Evolutionary conservation across 257 asterid genomes (phyloP).

Genomic region (Solanum habrochaites): DNA sequence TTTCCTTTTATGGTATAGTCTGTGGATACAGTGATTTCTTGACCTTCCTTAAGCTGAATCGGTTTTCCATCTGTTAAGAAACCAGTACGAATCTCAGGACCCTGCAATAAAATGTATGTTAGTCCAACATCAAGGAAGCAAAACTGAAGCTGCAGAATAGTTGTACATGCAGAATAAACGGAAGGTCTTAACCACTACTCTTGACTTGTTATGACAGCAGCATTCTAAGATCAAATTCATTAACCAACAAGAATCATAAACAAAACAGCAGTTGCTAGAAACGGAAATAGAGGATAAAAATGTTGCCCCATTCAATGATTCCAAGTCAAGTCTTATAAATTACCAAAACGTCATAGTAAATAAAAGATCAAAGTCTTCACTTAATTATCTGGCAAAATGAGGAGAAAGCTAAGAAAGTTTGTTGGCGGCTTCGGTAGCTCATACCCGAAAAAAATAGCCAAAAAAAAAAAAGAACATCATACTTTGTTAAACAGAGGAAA

Average conservation of each 20-base stretch:
- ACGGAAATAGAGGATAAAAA: not conserved
- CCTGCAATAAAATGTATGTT: slow-evolving; percentile 24
- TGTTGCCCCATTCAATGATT: not conserved
- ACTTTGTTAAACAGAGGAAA: not conserved
- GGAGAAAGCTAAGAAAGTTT: not conserved
- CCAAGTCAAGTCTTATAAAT: not conserved
- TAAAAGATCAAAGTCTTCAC: not conserved
- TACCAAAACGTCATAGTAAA: not conserved
- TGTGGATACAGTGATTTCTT: slow-evolving; percentile 51
- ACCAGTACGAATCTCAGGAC: slow-evolving; percentile 88
- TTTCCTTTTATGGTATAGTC: slow-evolving; percentile 78
- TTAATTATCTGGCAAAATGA: not conserved
- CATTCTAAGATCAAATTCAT: not conserved
- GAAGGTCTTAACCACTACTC: not conserved
- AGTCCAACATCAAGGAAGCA: not conserved
- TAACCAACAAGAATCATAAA: not conserved
- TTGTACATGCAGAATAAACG: not conserved
- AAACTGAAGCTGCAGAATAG: not conserved
- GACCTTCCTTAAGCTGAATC: slow-evolving; percentile 66
- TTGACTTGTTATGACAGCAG: not conserved
- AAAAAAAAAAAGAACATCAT: not conserved
- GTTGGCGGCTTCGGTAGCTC: not conserved
- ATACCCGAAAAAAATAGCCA: not conserved
- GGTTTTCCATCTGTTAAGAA: slow-evolving; percentile 65
- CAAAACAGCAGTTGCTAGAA: not conserved